Conservation (phyloP, 2,329 filamentous ascomycete species). For the Colletotrichum melonis region DNA sequence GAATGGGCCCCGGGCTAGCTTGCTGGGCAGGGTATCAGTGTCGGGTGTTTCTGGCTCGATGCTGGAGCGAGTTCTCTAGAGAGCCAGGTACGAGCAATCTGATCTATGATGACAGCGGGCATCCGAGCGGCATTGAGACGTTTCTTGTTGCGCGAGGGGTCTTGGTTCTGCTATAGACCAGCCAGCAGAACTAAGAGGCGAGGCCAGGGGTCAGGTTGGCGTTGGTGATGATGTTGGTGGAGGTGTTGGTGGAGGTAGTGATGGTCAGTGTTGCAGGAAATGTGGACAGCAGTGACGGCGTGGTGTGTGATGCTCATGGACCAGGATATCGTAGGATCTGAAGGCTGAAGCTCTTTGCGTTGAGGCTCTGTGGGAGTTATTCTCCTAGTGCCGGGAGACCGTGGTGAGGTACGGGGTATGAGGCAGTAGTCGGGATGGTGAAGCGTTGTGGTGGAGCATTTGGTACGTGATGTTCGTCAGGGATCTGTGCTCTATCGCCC, state of each 20-base stretch:
- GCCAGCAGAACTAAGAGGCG: constrained; percentile 21
- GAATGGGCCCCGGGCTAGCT: constrained; percentile 45
- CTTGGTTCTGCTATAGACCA: constrained; percentile 33
- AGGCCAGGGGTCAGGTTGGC: constrained; percentile 13
- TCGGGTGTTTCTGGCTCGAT: constrained; percentile 53
- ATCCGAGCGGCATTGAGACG: constrained; percentile 63
- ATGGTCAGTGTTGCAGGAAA: constrained; percentile 10
- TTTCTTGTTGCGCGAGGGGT: constrained; percentile 39
- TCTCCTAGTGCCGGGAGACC: constrained; percentile 31
- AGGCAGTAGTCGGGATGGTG: constrained; percentile 30
- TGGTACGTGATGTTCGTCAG: constrained; percentile 32
- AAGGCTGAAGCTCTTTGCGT: constrained; percentile 25
- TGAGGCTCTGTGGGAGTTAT: constrained; percentile 33
- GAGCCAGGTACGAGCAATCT: constrained; percentile 62
- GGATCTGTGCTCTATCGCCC: constrained; percentile 38
- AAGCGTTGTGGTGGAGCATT: constrained; percentile 35
- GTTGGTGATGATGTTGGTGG: constrained; percentile 8
- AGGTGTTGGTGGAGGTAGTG: constrained; percentile 3
- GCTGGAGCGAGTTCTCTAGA: constrained; percentile 51
- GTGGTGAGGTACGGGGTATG: constrained; percentile 26
- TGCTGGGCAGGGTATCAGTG: constrained; percentile 45
- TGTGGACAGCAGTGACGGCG: neutral
- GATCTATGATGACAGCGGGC: constrained; percentile 64
- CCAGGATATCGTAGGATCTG: constrained; percentile 6
- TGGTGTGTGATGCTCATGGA: constrained; percentile 13